phyloP scores from a whole-genome alignment of 768 basidiomycete genomes.

The Plicaturopsis crispa region DNA sequence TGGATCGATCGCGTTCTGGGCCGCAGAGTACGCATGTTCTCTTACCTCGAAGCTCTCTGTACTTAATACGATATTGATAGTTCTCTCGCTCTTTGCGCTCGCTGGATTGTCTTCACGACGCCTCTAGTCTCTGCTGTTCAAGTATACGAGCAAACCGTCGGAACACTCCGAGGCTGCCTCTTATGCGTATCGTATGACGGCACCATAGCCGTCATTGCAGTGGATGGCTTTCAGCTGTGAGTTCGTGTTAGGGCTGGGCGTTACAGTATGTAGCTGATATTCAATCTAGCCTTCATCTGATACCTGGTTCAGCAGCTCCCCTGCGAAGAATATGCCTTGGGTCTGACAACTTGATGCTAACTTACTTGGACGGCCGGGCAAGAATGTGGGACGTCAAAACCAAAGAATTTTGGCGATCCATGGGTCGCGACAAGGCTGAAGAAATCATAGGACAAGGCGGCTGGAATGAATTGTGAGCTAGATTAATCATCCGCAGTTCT shows the following conservation, averaged over 20 bases:
- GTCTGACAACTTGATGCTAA: conserved; percentile 62
- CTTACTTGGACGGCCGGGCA: conserved; percentile 71
- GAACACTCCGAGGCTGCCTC: conserved; percentile 57
- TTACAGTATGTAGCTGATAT: conserved; percentile 2
- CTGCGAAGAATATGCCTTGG: conserved; percentile 57
- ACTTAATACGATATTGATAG: conserved; percentile 25
- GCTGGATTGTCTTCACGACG: conserved; percentile 67
- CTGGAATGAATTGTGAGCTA: conserved; percentile 65
- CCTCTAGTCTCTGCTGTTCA: conserved; percentile 55
- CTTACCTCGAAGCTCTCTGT: background rate
- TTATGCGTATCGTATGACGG: conserved; percentile 74
- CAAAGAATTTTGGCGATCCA: conserved; percentile 80
- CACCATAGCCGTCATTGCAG: conserved; percentile 70
- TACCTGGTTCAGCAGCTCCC: conserved; percentile 75
- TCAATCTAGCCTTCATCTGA: conserved; percentile 55
- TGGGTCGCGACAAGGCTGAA: conserved; percentile 65
- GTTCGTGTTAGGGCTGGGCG: conserved; percentile 22
- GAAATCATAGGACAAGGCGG: conserved; percentile 65
- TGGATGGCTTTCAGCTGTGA: conserved; percentile 76
- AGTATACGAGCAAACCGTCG: conserved; percentile 41
- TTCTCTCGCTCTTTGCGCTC: conserved; percentile 54
- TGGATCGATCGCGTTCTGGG: conserved; percentile 74
- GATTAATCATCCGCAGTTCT: background rate
- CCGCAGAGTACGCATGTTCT: conserved; percentile 39
- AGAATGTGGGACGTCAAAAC: conserved; percentile 84